A percentile compares a stretch with the other conserved stretches of the same genome.
phyloP scores from a whole-genome alignment of 2,329 filamentous ascomycete genomes.

The Ascochyta clinopodiicola region DNA sequence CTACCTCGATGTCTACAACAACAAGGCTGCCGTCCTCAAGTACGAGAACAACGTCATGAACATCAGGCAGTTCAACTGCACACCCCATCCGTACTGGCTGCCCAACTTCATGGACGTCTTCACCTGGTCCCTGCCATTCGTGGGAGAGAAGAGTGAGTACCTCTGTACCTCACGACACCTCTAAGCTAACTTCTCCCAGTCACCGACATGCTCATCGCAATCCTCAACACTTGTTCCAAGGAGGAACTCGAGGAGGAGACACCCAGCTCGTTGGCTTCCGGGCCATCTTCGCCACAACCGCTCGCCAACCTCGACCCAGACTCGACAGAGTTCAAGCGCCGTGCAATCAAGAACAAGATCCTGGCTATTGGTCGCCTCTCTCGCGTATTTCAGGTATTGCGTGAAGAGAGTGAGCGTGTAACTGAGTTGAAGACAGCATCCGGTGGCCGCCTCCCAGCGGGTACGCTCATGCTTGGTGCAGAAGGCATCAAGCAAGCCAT shows the following conservation, averaged over 20 bases:
- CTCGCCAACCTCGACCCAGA: conserved; percentile 73
- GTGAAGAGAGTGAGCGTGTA: conserved; percentile 95
- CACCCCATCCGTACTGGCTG: conserved; percentile 98
- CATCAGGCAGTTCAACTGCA: conserved; percentile 99
- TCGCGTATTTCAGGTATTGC: conserved; percentile 96
- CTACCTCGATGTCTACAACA: conserved; percentile 99
- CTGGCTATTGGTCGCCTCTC: conserved; percentile 95
- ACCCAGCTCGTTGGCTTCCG: conserved; percentile 73
- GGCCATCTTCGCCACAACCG: conserved; percentile 74
- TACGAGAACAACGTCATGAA: conserved; percentile 99
- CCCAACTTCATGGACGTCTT: conserved; percentile 99
- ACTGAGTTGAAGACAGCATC: conserved; percentile 97
- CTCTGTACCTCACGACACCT: rapidly evolving
- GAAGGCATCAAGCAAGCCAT: conserved; percentile 99
- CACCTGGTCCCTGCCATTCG: conserved; percentile 99
- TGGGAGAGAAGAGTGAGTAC: conserved; percentile 79
- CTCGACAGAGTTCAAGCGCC: conserved; percentile 89
- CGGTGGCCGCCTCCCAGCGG: conserved; percentile 88
- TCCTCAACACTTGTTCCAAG: conserved; percentile 98
- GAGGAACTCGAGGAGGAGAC: conserved; percentile 92
- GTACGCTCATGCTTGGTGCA: conserved; percentile 95
- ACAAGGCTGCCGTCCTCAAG: conserved; percentile 98
- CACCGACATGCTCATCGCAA: conserved; percentile 98
- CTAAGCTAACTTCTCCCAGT: conserved; percentile 53
- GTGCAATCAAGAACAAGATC: conserved; percentile 99